Base-by-base conservation (phyloP, 768 basidiomycete species). In the Boletus pseudo-olivaceus region DNA sequence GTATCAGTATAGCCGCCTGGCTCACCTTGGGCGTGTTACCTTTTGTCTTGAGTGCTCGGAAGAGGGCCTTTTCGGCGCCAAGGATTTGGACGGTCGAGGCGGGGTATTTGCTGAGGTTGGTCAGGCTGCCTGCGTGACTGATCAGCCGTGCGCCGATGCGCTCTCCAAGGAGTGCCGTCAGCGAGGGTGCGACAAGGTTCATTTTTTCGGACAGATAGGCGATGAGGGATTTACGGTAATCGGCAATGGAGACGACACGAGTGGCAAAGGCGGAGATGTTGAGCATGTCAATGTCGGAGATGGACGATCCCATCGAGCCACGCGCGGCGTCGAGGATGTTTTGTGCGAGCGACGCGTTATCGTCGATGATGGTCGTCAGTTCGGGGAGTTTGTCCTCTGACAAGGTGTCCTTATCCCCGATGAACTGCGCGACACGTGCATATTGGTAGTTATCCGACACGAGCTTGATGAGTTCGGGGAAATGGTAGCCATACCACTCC, bases 401-500 rank as follows among this genome's bases (percentile, higher is more conserved):
- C 27, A 98, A 70, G 0, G 78, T 74, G 55, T 93, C 87, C 77
- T 97, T 95, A 73, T 95, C 85, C 30, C 94, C 93, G 59, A 98
- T 90, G 67, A 93, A 85, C 62, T 87, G 83, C 14, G 84, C 90
- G 15, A 85, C 80, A 15, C 79, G 80, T n/a, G 95, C 94, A 69
- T 97, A 98, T 67, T 90, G 86, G 73, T 92, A 85, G 70, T 97
- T 96, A 73, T 98, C 96, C 52, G 94, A 84, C 1, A 98, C 93
- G 67, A 98, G 79, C 57, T 82, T 87, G 75, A 96, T 82, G 62
- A 98, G 88, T 74, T 98, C 96, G 37, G 96, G 96, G 79, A 97
- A 98, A 72, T 98, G 96, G 76, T 95, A 98, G 7, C 96, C 96
- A 71, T 98, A 98, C 96, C 96, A 98, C 71, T 98, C 96, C 64